These are phyloP conservation scores for Piloderma croceum DNA, from an alignment of 768 basidiomycete genomes.

Conservation along the genomic window DNA sequence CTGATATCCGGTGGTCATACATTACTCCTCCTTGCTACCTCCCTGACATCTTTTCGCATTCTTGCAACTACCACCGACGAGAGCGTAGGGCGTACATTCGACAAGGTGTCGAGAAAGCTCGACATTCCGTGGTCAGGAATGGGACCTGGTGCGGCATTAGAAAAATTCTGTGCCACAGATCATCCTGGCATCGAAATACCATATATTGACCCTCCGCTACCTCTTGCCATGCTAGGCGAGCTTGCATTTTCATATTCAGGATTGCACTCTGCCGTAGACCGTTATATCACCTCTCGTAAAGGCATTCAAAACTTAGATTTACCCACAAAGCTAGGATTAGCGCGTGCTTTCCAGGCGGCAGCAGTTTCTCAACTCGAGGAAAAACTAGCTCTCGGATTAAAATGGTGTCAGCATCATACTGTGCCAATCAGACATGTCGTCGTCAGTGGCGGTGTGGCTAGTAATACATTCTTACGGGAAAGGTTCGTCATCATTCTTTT, in stretches of 20 bases:
- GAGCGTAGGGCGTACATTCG: slow-evolving; percentile 74
- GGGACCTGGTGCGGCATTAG: slow-evolving; percentile 79
- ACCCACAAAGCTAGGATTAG: slow-evolving; percentile 43
- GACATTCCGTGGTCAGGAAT: slow-evolving; percentile 54
- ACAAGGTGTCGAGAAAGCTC: slow-evolving; percentile 75
- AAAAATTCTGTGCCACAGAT: slow-evolving; percentile 51
- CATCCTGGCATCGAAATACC: slow-evolving; percentile 16
- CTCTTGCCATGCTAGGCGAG: slow-evolving; percentile 45
- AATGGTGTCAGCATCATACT: slow-evolving; percentile 37
- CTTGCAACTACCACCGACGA: slow-evolving; percentile 73
- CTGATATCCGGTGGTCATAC: slow-evolving; percentile 96
- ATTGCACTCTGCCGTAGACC: slow-evolving; percentile 36
- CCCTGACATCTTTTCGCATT: slow-evolving; percentile 52
- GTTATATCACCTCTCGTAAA: slow-evolving; percentile 26
- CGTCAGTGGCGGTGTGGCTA: slow-evolving; percentile 91
- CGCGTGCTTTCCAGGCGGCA: slow-evolving; percentile 66
- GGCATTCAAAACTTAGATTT: slow-evolving; percentile 31
- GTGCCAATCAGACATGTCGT: slow-evolving; percentile 56
- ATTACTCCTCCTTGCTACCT: slow-evolving; percentile 69
- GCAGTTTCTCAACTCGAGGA: slow-evolving; percentile 69
- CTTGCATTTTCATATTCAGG: slow-evolving; percentile 73
- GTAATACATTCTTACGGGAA: slow-evolving; percentile 62
- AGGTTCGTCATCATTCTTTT: no score
- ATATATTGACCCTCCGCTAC: slow-evolving; percentile 33
- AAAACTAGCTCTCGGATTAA: slow-evolving; percentile 57